A percentile compares a stretch with the other conserved stretches of the same genome.
phyloP scores from a whole-genome alignment of 805 yeast species.

The Pichia eremophila region DNA sequence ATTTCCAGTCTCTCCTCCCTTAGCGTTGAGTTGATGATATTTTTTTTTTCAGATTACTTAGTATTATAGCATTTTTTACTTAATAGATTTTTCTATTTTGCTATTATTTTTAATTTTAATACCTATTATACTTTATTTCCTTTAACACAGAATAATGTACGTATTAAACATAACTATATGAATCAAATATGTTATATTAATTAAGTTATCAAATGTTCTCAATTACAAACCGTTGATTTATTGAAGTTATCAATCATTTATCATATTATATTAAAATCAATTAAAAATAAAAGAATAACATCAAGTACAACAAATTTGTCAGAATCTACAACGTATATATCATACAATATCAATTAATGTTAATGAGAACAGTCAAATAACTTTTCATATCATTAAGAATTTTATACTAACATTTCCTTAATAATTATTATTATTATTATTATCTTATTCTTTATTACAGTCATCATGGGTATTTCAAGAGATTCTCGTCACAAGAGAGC shows the following conservation, averaged over 20 bases:
- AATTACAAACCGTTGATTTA: no score
- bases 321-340: no score
- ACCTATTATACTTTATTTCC: constrained; percentile 1
- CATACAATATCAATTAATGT: no score
- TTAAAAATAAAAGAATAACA: no score
- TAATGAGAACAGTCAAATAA: no score
- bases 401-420: constrained; percentile 1
- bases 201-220: no score
- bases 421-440: background rate
- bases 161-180: constrained; percentile 4
- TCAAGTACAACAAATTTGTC: no score
- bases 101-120: background rate
- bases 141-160: constrained; percentile 19
- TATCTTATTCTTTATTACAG: constrained; percentile 7
- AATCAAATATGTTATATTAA: no score
- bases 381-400: no score
- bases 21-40: constrained; percentile 32
- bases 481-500: constrained; percentile 99
- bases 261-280: no score
- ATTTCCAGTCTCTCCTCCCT: no score
- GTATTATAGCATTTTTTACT: background rate
- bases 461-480: constrained; percentile 98
- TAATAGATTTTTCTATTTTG: background rate
- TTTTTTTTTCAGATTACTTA: background rate
- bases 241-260: no score